Evolutionary conservation across 495 filamentous ascomycete species (phyloP).

Genomic region (Trypethelium eluteriae): DNA sequence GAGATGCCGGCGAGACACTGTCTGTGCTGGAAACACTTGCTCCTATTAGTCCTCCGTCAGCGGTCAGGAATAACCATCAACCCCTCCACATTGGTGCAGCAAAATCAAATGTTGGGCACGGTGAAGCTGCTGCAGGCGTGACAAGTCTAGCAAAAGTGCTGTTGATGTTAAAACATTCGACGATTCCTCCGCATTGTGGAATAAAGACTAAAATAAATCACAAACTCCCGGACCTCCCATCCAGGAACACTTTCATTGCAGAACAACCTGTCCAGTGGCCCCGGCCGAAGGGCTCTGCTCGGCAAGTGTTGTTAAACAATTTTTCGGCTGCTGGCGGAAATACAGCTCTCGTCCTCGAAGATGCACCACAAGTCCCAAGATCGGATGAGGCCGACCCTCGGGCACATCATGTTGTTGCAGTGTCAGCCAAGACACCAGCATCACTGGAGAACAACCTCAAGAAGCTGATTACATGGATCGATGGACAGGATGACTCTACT

Average conservation of each 20-base stretch:
- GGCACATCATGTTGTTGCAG: conserved; percentile 26
- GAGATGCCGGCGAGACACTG: conserved; percentile 34
- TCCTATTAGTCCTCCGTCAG: conserved; percentile 15
- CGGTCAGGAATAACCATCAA: conserved; percentile 2
- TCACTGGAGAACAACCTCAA: conserved; percentile 37
- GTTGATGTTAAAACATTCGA: conserved; percentile 34
- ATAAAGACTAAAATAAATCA: conserved; percentile 40
- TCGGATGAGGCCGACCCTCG: conserved; percentile 28
- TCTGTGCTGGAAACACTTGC: conserved; percentile 30
- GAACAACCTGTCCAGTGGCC: conserved; percentile 7
- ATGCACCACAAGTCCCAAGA: conserved; percentile 26
- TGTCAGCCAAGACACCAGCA: conserved; percentile 35
- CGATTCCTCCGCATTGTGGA: conserved; percentile 35
- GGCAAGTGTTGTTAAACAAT: conserved; percentile 25
- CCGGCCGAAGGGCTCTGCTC: conserved; percentile 13
- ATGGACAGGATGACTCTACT: conserved; percentile 24
- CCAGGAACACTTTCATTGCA: conserved; percentile 22
- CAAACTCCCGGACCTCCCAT: conserved; percentile 27
- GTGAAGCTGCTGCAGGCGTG: conserved; percentile 32
- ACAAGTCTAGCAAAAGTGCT: conserved; percentile 35
- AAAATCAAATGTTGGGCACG: conserved; percentile 35
- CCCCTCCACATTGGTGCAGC: conserved; percentile 28
- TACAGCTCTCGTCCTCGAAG: conserved; percentile 36
- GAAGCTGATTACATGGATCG: conserved; percentile 31
- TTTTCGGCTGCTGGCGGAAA: conserved; percentile 32